Conservation (phyloP, 108 stramenopile species). For the Cyclotella atomus region DNA sequence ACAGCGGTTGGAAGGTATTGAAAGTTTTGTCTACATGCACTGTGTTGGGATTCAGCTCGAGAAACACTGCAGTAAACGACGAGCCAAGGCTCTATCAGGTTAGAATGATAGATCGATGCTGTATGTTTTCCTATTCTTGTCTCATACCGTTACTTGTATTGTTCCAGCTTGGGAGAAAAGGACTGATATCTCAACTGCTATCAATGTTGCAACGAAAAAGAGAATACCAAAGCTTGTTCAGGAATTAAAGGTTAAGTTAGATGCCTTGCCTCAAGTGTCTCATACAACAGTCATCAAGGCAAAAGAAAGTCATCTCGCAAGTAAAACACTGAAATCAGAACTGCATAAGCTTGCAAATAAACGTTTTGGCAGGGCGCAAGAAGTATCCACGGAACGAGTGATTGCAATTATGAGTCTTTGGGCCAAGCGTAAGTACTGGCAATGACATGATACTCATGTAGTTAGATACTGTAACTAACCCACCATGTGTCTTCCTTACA, state of each 20-base stretch:
- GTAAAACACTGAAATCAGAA: slow-evolving; percentile 78
- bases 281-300: slow-evolving; percentile 85
- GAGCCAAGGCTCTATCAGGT: slow-evolving; percentile 72
- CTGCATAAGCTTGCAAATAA: slow-evolving; percentile 73
- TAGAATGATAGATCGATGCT: too few relatives aligned
- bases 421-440: slow-evolving; percentile 63
- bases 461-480: neutral
- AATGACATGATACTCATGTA: neutral
- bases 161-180: slow-evolving; percentile 83
- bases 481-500: neutral
- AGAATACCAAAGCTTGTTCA: slow-evolving; percentile 67
- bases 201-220: slow-evolving; percentile 85
- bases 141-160: too few relatives aligned
- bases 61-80: slow-evolving; percentile 69
- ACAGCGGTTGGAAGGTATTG: slow-evolving; percentile 74
- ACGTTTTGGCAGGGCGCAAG: slow-evolving; percentile 67
- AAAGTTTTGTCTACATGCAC: slow-evolving; percentile 88
- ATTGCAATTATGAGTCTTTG: slow-evolving; percentile 79
- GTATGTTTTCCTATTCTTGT: neutral
- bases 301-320: slow-evolving; percentile 82
- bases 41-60: slow-evolving; percentile 86
- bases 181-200: slow-evolving; percentile 87
- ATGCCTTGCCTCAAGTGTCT: slow-evolving; percentile 68
- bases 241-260: slow-evolving; percentile 77
- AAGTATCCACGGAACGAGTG: slow-evolving; percentile 72